Base-by-base conservation (phyloP, 106 monocot species). In the Platanthera guangdongensis region DNA sequence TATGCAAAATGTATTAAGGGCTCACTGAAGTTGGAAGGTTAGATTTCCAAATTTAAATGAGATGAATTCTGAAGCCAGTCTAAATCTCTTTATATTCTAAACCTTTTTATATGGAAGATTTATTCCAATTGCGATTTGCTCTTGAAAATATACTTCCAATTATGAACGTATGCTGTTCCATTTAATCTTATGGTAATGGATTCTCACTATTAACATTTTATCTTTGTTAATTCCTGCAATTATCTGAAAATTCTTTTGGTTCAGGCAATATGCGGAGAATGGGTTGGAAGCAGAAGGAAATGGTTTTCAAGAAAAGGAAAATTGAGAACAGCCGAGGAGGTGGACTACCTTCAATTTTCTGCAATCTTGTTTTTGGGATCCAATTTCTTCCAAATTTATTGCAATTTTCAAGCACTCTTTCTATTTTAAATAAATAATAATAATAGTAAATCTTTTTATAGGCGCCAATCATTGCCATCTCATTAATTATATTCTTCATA, bases 211-310 rank as follows among this genome's bases (percentile, higher is more conserved):
- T 8, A 25, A 49, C 51, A 68, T 68, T 32, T 45, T 11, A 15
- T 2, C 51, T 52, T 67, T 67, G n/a, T 55, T 53, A 71, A 21
- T 4, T n/a, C 30, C 18, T 70, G n/a, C 39, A 52, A 22, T 45
- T 45, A 8, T 71, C 16, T 71, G 45, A 71, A 71, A 30, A 21
- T 67, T 74, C 8, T 54, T 49, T 70, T 49, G 22, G 12, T 72
- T 47, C 80, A 95, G 94, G 94, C 78, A 89, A 64, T 63, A 86
- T 86, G 86, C 82, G 91, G 69, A 87, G 89, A 69, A 90, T 82
- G 88, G 51, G 70, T 53, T 95, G 91, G 91, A 91, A 89, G 74
- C 83, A 83, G 68, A 92, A 89, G 63, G 92, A 90, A 54, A 79
- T 81, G 75, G 76, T 80, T 32, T 76, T 52, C 55, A 95, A 92